These are phyloP conservation scores for Litchi chinensis DNA, from an alignment of 345 rosid genomes.

Conservation along the genomic window DNA sequence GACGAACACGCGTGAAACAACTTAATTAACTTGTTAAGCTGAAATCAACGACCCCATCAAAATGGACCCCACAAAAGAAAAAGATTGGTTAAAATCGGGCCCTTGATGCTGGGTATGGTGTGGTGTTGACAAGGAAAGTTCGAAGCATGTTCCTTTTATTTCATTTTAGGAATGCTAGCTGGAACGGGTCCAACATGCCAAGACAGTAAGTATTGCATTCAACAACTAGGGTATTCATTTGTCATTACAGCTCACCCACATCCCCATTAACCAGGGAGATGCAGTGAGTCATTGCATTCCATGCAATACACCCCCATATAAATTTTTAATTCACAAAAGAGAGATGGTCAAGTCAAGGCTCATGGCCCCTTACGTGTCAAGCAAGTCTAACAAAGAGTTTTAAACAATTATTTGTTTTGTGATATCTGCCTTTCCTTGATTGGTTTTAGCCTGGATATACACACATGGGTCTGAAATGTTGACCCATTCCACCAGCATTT, in stretches of 20 bases:
- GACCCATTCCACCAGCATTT: constrained; percentile 1
- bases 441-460: background rate
- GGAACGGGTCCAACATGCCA: constrained; percentile 19
- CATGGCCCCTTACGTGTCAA: background rate
- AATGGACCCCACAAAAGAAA: background rate
- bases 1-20: constrained; percentile 11
- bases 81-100: background rate
- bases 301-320: background rate
- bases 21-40: background rate
- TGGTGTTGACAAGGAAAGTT: background rate
- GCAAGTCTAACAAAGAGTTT: background rate
- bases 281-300: background rate
- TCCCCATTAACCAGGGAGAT: background rate
- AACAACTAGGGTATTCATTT: background rate
- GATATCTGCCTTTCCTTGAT: background rate
- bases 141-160: constrained; percentile 4
- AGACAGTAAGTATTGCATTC: background rate
- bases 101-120: background rate
- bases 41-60: background rate
- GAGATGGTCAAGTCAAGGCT: background rate
- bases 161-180: constrained; percentile 9
- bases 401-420: no score
- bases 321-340: background rate
- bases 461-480: background rate
- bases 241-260: constrained; percentile 19